Conservation (phyloP, 768 basidiomycete species). For the Suillus bovinus region DNA sequence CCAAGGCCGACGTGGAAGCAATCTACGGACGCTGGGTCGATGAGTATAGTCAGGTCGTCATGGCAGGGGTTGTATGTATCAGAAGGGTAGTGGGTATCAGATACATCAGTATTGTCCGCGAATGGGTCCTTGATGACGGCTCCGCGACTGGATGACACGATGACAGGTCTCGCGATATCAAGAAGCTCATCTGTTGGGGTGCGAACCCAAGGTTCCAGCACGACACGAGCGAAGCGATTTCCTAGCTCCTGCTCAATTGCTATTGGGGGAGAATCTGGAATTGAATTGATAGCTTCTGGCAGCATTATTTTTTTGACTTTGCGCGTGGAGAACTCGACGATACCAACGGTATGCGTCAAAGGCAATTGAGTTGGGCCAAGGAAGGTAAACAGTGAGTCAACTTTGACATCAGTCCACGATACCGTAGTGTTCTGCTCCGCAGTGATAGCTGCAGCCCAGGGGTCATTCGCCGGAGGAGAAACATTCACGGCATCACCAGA, state of each 20-base stretch:
- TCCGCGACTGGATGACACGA: slow-evolving; percentile 34
- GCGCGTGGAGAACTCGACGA: slow-evolving; percentile 66
- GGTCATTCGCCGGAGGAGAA: slow-evolving; percentile 23
- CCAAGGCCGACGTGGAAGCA: slow-evolving; percentile 32
- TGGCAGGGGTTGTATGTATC: slow-evolving; percentile 39
- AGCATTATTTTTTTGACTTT: slow-evolving; percentile 48
- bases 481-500: slow-evolving; percentile 15
- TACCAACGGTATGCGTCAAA: slow-evolving; percentile 56
- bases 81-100: slow-evolving; percentile 28
- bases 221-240: slow-evolving; percentile 43
- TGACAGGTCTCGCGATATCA: slow-evolving; percentile 35
- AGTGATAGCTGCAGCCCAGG: slow-evolving; percentile 25
- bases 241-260: slow-evolving; percentile 47
- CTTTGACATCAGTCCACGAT: slow-evolving; percentile 30
- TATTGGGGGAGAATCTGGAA: neutral
- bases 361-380: slow-evolving; percentile 60
- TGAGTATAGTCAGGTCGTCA: slow-evolving; percentile 32
- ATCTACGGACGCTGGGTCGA: slow-evolving; percentile 18
- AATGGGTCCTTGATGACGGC: slow-evolving; percentile 15
- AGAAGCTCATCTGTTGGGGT: slow-evolving; percentile 32
- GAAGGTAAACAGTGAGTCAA: slow-evolving; percentile 36
- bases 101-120: slow-evolving; percentile 1
- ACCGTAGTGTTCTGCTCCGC: slow-evolving; percentile 27
- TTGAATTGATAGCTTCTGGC: slow-evolving; percentile 28
- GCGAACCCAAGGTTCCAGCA: slow-evolving; percentile 53